phyloP scores from a whole-genome alignment of 1,284 basidiomycete species.

The Rhodotorula sp. region DNA sequence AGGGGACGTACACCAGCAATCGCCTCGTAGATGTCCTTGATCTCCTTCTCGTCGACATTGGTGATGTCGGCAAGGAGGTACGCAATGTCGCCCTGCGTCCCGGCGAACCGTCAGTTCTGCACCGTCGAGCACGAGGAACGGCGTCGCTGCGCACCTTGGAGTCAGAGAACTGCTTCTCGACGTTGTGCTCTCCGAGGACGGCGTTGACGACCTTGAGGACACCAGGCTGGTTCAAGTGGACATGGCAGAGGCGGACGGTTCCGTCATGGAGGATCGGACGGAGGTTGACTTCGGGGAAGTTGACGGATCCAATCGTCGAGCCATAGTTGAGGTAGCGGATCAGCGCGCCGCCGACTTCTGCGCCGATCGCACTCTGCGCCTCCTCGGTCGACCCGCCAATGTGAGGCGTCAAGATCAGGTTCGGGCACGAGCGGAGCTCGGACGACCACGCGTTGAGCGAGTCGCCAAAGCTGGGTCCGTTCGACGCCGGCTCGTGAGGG shows the following conservation, averaged over 20 bases:
- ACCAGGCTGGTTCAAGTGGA: constrained; percentile 96
- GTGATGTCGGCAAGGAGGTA: constrained; percentile 96
- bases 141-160: constrained; percentile 76
- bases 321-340: constrained; percentile 91
- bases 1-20: constrained; percentile 54
- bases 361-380: constrained; percentile 93
- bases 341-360: constrained; percentile 85
- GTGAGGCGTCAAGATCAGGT: constrained; percentile 94
- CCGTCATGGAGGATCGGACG: constrained; percentile 75
- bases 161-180: constrained; percentile 93
- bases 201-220: constrained; percentile 95
- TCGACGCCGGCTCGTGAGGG: constrained; percentile 86
- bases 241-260: constrained; percentile 88
- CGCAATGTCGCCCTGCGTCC: constrained; percentile 85
- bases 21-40: constrained; percentile 75
- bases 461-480: constrained; percentile 81
- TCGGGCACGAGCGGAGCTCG: constrained; percentile 69
- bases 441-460: constrained; percentile 77
- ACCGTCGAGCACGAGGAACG: too few relatives aligned
- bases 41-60: constrained; percentile 77
- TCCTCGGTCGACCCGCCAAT: constrained; percentile 99
- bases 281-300: constrained; percentile 98
- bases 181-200: constrained; percentile 85
- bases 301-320: constrained; percentile 86
- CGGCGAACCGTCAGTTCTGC: not conserved